Evolutionary conservation across 1,139 yeast species (phyloP), one percentile per base, ranked within the genome.

Genomic region (Sugiyamaella japonica): DNA sequence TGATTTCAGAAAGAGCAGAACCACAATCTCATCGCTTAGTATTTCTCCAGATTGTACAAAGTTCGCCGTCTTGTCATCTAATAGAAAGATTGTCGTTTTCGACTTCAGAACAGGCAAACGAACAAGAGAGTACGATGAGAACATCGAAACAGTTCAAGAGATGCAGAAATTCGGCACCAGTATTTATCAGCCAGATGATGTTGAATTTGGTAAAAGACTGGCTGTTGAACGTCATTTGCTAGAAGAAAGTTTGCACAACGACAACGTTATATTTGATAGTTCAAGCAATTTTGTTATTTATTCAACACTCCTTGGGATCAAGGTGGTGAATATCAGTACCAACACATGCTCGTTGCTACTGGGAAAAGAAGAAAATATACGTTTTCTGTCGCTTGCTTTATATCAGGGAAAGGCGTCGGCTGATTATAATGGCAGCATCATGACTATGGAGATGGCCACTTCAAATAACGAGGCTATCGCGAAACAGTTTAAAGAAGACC

Each of bases 391-490:
- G 16, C 48, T 73, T 8, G 63, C 71, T 3, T 56, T 73, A 10
- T 68, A 65, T 56, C 74, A 72, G 50, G 73, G 73, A 16, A 53
- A 52, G 2, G 44, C 51, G 12, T 31, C 51, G 6, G 58, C 63
- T 66, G 48, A 44, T 65, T 59, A 32, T 59, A 62, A 48, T 57
- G 50, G 47, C 60, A 57, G 32, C 16, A 48, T 63, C 57, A 42
- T 69, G 36, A 71, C 72, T 1, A 62, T 72, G 17, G 76, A 73
- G 28, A 66, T 76, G 59, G 72, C 77, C 0, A 70, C 80, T 9
- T 68, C 75, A 10, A 66, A 65, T n/a, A 71, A 78, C 53, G 65
- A 73, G 10, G 59, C 76, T 4, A 65, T 77, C 12, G 62, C 68
- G 36, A 67, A 73, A n/a, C 69, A 76, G 28, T 54, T 72, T 44